Conservation (phyloP, 2,329 filamentous ascomycete genomes). For the Thielaviopsis ethacetica region DNA sequence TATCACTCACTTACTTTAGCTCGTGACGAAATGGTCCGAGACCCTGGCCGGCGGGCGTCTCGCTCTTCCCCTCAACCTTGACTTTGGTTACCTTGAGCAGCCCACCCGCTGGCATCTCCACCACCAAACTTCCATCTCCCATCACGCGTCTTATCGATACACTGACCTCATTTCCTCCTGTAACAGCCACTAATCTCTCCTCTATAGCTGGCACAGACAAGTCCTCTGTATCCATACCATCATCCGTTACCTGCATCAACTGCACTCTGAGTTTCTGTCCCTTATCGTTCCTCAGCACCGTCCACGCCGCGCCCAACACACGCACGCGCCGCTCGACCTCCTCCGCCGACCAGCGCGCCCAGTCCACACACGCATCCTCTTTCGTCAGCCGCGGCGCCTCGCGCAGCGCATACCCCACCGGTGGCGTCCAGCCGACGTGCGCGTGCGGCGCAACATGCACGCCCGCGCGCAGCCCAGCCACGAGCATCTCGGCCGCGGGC, state of each 20-base stretch:
- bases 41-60: slow-evolving; percentile 15
- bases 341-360: slow-evolving; percentile 32
- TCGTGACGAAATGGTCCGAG: not conserved
- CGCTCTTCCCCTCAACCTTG: slow-evolving; percentile 20
- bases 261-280: slow-evolving; percentile 1
- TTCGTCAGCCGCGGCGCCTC: slow-evolving; percentile 62
- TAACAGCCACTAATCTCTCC: not conserved
- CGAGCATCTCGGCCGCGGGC: slow-evolving; percentile 54
- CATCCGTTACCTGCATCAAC: slow-evolving; percentile 1
- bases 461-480: slow-evolving; percentile 43
- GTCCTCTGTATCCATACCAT: not conserved
- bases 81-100: slow-evolving; percentile 18
- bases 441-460: slow-evolving; percentile 46
- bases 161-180: not conserved
- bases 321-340: slow-evolving; percentile 39
- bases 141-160: not conserved
- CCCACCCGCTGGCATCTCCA: slow-evolving; percentile 14
- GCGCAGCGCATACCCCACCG: not conserved
- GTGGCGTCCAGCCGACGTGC: slow-evolving; percentile 10
- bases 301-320: slow-evolving; percentile 55
- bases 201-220: not conserved
- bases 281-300: slow-evolving; percentile 13
- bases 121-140: slow-evolving; percentile 13
- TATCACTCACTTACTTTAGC: not conserved
- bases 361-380: slow-evolving; percentile 46